Percentiles rank a stretch among this genome's conserved stretches.
phyloP scores from a whole-genome alignment of 2,329 filamentous ascomycete species.

The Diaporthe nobilis region DNA sequence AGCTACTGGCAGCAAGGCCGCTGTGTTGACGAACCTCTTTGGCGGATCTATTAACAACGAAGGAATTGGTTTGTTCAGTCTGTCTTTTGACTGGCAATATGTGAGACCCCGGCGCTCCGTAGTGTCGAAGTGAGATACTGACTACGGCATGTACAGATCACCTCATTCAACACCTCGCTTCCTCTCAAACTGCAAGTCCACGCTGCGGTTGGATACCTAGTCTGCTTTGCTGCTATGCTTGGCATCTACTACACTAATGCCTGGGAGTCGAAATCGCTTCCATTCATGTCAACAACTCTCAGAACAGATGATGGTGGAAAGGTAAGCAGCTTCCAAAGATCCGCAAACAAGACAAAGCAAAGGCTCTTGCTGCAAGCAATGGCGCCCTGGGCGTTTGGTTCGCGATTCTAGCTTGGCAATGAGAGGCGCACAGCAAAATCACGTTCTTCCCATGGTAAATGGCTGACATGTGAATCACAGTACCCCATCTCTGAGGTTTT shows the following conservation, averaged over 20 bases:
- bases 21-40: constrained; percentile 62
- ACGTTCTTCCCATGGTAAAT: too few species aligned
- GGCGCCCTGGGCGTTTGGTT: not conserved
- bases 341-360: too few species aligned
- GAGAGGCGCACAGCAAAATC: not conserved
- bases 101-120: constrained; percentile 52
- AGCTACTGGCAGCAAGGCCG: constrained; percentile 60
- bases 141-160: constrained; percentile 57
- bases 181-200: constrained; percentile 67
- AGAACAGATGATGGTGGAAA: constrained; percentile 54
- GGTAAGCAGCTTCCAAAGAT: not conserved
- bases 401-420: not conserved
- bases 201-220: constrained; percentile 58
- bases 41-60: constrained; percentile 67
- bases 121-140: constrained; percentile 20
- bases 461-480: not conserved
- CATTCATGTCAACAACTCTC: constrained; percentile 69
- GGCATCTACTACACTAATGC: constrained; percentile 65
- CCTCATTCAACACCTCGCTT: constrained; percentile 66
- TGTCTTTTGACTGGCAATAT: constrained; percentile 70
- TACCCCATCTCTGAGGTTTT: constrained; percentile 60
- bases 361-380: not conserved
- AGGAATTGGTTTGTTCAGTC: constrained; percentile 62
- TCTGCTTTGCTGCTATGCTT: constrained; percentile 65
- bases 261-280: constrained; percentile 61